Percentiles rank a stretch among this genome's conserved stretches.
These are phyloP conservation scores for Plasmodium ovale DNA, from an alignment of 169 alveolate species.

Conservation along the genomic window DNA sequence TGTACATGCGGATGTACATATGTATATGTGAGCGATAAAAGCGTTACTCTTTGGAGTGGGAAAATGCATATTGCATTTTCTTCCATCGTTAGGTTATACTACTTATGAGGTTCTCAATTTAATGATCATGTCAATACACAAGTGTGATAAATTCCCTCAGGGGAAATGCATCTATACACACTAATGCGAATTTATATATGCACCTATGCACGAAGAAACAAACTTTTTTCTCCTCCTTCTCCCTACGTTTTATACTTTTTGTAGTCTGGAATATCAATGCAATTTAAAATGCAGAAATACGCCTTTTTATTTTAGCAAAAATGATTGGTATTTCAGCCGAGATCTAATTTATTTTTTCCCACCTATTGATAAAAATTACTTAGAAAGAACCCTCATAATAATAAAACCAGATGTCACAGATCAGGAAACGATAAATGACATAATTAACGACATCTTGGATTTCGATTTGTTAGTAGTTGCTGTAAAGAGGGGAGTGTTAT, in stretches of 20 bases:
- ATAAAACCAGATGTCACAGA: slow-evolving; percentile 72
- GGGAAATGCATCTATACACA: too few species aligned
- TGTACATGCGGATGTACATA: background rate
- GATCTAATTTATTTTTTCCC: slow-evolving; percentile 57
- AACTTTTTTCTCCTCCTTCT: background rate
- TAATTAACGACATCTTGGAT: slow-evolving; percentile 60
- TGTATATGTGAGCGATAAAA: background rate
- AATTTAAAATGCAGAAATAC: slow-evolving; percentile 49
- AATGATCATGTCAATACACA: too few species aligned
- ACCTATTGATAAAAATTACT: slow-evolving; percentile 8
- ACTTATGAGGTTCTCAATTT: too few species aligned
- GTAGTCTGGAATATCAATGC: slow-evolving; percentile 65
- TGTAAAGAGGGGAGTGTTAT: slow-evolving; percentile 52
- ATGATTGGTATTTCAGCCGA: slow-evolving; percentile 68
- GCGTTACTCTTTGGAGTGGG: background rate
- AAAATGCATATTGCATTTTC: background rate
- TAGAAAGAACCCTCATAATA: slow-evolving; percentile 61
- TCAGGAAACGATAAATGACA: slow-evolving; percentile 22
- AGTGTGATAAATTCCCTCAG: too few species aligned
- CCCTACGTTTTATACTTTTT: background rate
- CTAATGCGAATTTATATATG: too few species aligned
- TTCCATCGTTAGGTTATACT: too few species aligned
- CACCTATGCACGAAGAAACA: background rate
- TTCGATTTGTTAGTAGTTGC: slow-evolving; percentile 60
- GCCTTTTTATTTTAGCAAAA: slow-evolving; percentile 72